Base-by-base conservation (phyloP, 1,284 basidiomycete genomes). In the Malassezia arunalokei region DNA sequence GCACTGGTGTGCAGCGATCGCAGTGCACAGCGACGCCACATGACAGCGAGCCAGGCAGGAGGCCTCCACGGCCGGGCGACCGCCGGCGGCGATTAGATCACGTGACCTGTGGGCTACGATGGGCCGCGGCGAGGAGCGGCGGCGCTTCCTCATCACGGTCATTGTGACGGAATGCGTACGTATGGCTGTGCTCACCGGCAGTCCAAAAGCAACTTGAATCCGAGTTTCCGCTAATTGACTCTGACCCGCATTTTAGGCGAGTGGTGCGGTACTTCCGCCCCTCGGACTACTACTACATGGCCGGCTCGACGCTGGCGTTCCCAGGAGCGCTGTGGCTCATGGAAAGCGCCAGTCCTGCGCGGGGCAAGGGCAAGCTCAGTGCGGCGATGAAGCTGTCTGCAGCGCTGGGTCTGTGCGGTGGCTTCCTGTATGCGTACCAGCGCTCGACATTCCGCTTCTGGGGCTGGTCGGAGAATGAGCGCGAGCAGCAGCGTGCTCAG, bases 351-450 rank as follows among this genome's bases (percentile, higher is more conserved):
- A 64, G 66, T 40, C 63, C 68, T 24, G 66, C 70, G 40, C 55
- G 62, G 50, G 60, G 62, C 37, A 56, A 60, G 35, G 51, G 55
- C 11, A 59, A 62, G 8, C 20, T 70, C n/a, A 47, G 63, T 6
- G 54, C 60, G 8, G 63, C 63, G 6, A 42, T 70, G 43, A 63
- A 66, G 14, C 56, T 72, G 2, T 62, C 64, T 11, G 62, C 62
- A 2, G 62, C 67, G 40, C 47, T 74, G 64, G 92, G 73, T 78
- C 86, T 79, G 65, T 66, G 82, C 47, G 91, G 86, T 35, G 92
- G 92, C 7, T 98, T 96, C 80, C 74, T 96, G 65, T 76, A 92
- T 51, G 89, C 92, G 15, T 96, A 96, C 77, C 89, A 94, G 76
- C 80, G 83, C 50, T 60, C 65, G 33, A 56, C 56, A 40, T 59